Conservation (phyloP, 345 rosid genomes). For the rapeseed (Brassica napus) region DNA sequence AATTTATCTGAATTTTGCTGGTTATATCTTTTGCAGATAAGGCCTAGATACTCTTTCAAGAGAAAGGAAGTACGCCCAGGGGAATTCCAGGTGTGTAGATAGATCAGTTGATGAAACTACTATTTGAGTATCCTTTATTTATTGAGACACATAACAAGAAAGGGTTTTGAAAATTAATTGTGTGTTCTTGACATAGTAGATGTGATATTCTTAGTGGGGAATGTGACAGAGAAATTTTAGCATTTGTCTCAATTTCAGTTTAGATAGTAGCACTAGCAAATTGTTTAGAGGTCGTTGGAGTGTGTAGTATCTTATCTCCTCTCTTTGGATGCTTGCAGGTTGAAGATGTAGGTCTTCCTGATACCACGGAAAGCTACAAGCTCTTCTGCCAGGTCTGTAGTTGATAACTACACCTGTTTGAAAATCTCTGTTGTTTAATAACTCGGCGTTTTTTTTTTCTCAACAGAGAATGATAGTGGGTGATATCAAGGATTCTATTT, state of each 20-base stretch:
- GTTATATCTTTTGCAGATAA: conserved; percentile 56
- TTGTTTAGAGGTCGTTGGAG: not conserved
- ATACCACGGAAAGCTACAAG: conserved; percentile 86
- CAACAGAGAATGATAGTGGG: conserved; percentile 81
- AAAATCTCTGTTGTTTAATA: not conserved
- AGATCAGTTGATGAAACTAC: not conserved
- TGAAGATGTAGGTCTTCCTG: conserved; percentile 68
- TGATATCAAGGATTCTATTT: conserved; percentile 90
- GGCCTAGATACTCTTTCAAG: conserved; percentile 93
- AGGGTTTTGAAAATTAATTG: not conserved
- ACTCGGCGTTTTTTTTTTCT: conserved; percentile 29
- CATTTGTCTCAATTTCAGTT: too few species aligned
- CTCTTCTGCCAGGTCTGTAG: conserved; percentile 74
- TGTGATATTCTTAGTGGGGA: too few species aligned
- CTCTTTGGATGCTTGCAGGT: conserved; percentile 46
- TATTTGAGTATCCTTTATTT: not conserved
- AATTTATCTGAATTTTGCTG: conserved; percentile 5
- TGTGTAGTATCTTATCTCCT: not conserved
- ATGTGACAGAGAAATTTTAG: too few species aligned
- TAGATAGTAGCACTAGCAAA: not conserved
- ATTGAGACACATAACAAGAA: not conserved
- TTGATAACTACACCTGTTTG: conserved; percentile 13
- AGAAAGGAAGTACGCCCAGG: conserved; percentile 86
- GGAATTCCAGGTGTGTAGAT: conserved; percentile 59
- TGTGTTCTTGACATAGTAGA: not conserved